Evolutionary conservation across 208 protist genomes (phyloP), one percentile per base, ranked within the genome.

Genomic region (Wallacemonas sp.): DNA sequence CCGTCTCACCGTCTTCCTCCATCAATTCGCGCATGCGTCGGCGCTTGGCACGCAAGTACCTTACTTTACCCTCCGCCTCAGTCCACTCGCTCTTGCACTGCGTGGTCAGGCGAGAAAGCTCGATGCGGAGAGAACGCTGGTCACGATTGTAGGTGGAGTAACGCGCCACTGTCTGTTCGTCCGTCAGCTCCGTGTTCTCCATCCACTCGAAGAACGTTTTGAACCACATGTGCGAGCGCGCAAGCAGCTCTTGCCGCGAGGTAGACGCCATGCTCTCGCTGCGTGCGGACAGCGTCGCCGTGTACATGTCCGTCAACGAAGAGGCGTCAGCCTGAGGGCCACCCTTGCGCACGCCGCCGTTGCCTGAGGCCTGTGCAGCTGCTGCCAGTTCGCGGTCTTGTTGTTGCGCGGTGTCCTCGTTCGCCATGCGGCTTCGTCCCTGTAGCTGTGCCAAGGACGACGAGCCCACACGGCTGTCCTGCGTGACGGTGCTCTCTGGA

Each of bases 121-220:
- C 87, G 37, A 95, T 76, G 55, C 90, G 86, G 58, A 83, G 80
- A 59, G 81, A 83, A 59, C 90, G 90, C 39, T 88, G 66, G 4
- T 91, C 84, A n/a, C 75, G 53, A 33, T 68, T 61, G 73, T 85
- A 87, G 5, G 63, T 61, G 19, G 79, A 69, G 65, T 91, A 89
- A 13, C n/a, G 68, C 61, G 87, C 85, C n/a, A 90, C 19, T n/a
- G 73, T 86, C 57, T 77, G 71, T 68, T 92, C 83, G 29, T 85
- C 78, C 24, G 89, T 66, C 29, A 93, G 48, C 17, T 69, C 76
- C 30, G 76, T 72, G 32, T 93, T 76, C 70, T 87, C 55, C 71
- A 89, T 85, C 78, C 86, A 91, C 48, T 88, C 77, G 54, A 95
- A 87, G 69, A 87, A 91, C 0, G 88, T 32, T 24, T 76, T 76